Base-by-base conservation (phyloP, 1,284 basidiomycete species). In the Papiliotrema terrestris region DNA sequence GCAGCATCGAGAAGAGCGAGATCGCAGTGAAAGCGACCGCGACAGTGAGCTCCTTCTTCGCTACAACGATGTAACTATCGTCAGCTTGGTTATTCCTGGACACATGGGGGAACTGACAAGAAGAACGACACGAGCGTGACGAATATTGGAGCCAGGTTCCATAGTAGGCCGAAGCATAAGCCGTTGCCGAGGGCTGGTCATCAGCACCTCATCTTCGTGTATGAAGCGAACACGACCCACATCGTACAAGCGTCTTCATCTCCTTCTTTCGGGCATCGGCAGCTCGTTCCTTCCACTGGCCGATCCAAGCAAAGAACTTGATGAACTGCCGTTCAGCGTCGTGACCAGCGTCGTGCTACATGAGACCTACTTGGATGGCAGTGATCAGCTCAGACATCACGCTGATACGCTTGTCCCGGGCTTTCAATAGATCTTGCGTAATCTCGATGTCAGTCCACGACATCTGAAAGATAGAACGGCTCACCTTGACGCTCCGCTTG, bases 381-480 rank as follows among this genome's bases (percentile, higher is more conserved):
- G 83, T 79, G 52, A 94, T 87, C 17, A 97, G 79, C 73, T 97
- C 93, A 56, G 87, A 93, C 64, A 96, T 75, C 17, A 91, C 86
- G 0, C 81, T 82, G 84, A 96, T 93, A 2, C 93, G 83, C 68
- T 85, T 86, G 68, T 97, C 93, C 9, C 89, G 80, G 0, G 90
- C 85, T 11, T 83, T 81, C 42, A 87, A 78, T 23, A 89, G 73
- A 8, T 84, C 84, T 71, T 88, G 88, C 57, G 87, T 84, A 55
- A 93, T 90, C 49, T 83, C 75, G 25, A 3, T 9, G 14, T 26
- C 43, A 32, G 85, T 79, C n/a, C n/a, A n/a, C n/a, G n/a, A n/a
- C n/a, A n/a, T n/a, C n/a, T n/a, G n/a, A n/a, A n/a, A n/a, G n/a
- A n/a, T 51, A 35, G n/a, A 29, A 25, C 23, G 51, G 74, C 82